Base-by-base conservation (phyloP, 78 protist genomes). In the Dictyostelium citrinum region DNA sequence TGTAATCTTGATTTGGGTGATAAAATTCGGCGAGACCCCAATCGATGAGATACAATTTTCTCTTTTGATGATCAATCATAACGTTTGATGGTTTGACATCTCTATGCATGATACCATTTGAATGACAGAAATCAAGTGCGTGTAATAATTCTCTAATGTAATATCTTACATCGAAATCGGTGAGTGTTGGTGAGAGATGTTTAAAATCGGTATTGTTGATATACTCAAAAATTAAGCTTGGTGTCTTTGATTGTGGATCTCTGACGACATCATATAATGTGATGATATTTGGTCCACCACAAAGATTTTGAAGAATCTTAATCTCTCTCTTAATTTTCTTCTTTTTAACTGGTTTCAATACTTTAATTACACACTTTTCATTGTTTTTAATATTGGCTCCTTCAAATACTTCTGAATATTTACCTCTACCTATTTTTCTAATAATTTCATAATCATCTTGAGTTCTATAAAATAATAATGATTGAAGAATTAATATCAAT, bases 21-120 rank as follows among this genome's bases (percentile, higher is more conserved):
- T 99, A 99, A 93, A 98, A 99, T 83, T 99, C 99, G 8, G 99
- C 99, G 37, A 99, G 91, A 6, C 99, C 99, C 99, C 99, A 99
- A 83, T 99, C 99, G 78, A 99, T 99, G 29, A 99, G 96, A 49
- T 99, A 84, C 41, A 99, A 92, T 95, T 96, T 82, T 37, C 98
- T 76, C 84, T 97, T 95, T 41, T 81, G 93, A 84, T 98, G 99
- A 84, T 99, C 99, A 83, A 99, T 99, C 99, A 99, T 98, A 76
- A 99, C 98, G 82, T 99, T 99, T 83, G 95, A 96, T 49, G 98
- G 99, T 84, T 97, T 96, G 67, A 97, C 98, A n/a, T 98, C 99
- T 75, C 97, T 98, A 98, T 97, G 99, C 98, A 92, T 98, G 84
- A 98, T 99, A 33, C 99, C 99, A 39, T 72, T 93, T 27, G 98